Percentiles rank a stretch among this genome's conserved stretches.
These are phyloP conservation scores for Tetracladium maxilliforme DNA, from an alignment of 2,329 filamentous ascomycete genomes.

Conservation along the genomic window DNA sequence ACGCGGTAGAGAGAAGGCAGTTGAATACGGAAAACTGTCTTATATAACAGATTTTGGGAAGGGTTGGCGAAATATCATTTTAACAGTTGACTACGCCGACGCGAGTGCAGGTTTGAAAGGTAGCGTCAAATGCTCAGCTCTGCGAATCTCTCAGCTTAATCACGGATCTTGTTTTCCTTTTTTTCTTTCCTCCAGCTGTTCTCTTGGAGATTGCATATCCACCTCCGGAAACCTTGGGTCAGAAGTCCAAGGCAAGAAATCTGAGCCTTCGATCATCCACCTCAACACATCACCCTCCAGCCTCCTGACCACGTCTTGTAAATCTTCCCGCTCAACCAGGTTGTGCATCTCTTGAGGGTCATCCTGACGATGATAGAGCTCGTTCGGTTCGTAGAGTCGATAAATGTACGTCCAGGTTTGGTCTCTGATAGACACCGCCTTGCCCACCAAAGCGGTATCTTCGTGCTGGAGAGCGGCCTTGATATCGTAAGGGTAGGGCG, in stretches of 20 bases:
- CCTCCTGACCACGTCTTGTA: constrained; percentile 8
- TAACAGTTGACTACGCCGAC: too few relatives aligned
- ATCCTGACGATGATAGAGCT: constrained; percentile 22
- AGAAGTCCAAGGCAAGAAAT: constrained; percentile 19
- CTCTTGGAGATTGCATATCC: constrained; percentile 13
- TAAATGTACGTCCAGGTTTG: constrained; percentile 26
- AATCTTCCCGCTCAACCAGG: constrained; percentile 14
- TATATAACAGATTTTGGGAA: too few relatives aligned
- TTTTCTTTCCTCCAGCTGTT: constrained; percentile 3
- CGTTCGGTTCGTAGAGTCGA: constrained; percentile 25
- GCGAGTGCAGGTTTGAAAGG: too few relatives aligned
- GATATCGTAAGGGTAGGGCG: constrained; percentile 27
- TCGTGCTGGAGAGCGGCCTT: constrained; percentile 28
- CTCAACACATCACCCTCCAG: constrained; percentile 18
- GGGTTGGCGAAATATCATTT: too few relatives aligned
- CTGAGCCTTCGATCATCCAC: constrained; percentile 20
- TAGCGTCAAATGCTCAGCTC: too few relatives aligned
- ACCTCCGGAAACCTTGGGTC: constrained; percentile 20
- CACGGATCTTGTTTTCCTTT: too few relatives aligned
- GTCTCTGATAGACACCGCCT: constrained; percentile 21
- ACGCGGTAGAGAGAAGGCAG: too few relatives aligned
- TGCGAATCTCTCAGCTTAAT: too few relatives aligned
- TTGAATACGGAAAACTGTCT: too few relatives aligned
- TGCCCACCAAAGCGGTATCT: constrained; percentile 25
- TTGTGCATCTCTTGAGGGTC: constrained; percentile 24